Conservation (phyloP, 805 yeast species). For the Candida patagonica region DNA sequence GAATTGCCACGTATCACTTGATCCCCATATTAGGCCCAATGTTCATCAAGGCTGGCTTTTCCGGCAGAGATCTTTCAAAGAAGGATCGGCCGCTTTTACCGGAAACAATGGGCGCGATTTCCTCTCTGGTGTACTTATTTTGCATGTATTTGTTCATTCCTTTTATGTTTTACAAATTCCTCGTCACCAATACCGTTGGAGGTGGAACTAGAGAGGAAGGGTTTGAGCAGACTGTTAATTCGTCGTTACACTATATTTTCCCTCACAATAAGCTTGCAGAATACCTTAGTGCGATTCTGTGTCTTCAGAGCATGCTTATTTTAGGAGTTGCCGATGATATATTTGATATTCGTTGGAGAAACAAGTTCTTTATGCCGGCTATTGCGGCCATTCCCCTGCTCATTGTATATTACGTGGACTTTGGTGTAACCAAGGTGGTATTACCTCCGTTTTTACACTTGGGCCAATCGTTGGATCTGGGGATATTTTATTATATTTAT, state of each 20-base stretch:
- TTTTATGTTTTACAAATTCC: conserved; percentile 68
- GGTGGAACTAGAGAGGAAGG: conserved; percentile 46
- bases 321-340: conserved; percentile 90
- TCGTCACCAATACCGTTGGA: conserved; percentile 50
- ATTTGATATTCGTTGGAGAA: conserved; percentile 95
- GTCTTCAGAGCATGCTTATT: conserved; percentile 73
- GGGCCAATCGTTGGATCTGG: conserved; percentile 54
- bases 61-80: conserved; percentile 78
- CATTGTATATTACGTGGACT: conserved; percentile 86
- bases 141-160: conserved; percentile 82
- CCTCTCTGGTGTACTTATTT: conserved; percentile 72
- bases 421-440: conserved; percentile 80
- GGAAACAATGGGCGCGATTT: conserved; percentile 87
- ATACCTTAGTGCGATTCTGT: conserved; percentile 74
- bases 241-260: conserved; percentile 30
- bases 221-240: conserved; percentile 17
- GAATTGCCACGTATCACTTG: conserved; percentile 44
- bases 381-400: conserved; percentile 87
- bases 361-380: conserved; percentile 91
- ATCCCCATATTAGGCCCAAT: conserved; percentile 61
- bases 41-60: conserved; percentile 71
- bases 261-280: conserved; percentile 81
- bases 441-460: conserved; percentile 58
- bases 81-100: conserved; percentile 66
- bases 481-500: conserved; percentile 70